Evolutionary conservation across 129 eudicot genomes (phyloP).

Genomic region (Lactuca saligna): DNA sequence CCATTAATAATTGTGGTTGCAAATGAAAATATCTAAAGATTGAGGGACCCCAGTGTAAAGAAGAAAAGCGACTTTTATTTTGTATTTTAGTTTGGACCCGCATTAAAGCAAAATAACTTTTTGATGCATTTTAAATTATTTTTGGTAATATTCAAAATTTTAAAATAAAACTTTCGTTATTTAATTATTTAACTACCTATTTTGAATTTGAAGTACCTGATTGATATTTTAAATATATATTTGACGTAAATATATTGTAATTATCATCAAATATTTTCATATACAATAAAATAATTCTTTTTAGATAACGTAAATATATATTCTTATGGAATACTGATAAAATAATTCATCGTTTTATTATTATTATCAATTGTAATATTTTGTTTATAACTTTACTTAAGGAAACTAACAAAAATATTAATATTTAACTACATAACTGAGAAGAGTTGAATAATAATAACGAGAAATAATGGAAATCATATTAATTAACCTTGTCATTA

Average conservation of each 20-base stretch:
- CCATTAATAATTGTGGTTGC: conserved; percentile 11
- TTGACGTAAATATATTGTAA: too few species aligned
- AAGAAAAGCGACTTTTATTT: conserved; percentile 18
- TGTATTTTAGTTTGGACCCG: conserved; percentile 16
- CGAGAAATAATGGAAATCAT: background rate
- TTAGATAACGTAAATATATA: too few species aligned
- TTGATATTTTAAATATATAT: too few species aligned
- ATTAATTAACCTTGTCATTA: background rate
- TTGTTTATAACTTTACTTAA: too few species aligned
- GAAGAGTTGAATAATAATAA: too few species aligned
- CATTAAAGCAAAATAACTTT: background rate
- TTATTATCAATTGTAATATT: too few species aligned
- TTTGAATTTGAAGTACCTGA: background rate
- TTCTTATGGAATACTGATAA: too few species aligned
- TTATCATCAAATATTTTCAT: too few species aligned
- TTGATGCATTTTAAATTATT: background rate
- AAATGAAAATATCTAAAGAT: conserved; percentile 12
- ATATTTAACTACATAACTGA: too few species aligned
- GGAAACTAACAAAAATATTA: background rate
- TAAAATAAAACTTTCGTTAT: background rate
- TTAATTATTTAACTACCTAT: too few species aligned
- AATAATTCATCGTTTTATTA: too few species aligned
- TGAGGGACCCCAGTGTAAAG: conserved; percentile 17
- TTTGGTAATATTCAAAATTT: background rate
- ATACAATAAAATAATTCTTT: too few species aligned